Conservation (phyloP, 306 rosid species). For the Neltuma alba region DNA sequence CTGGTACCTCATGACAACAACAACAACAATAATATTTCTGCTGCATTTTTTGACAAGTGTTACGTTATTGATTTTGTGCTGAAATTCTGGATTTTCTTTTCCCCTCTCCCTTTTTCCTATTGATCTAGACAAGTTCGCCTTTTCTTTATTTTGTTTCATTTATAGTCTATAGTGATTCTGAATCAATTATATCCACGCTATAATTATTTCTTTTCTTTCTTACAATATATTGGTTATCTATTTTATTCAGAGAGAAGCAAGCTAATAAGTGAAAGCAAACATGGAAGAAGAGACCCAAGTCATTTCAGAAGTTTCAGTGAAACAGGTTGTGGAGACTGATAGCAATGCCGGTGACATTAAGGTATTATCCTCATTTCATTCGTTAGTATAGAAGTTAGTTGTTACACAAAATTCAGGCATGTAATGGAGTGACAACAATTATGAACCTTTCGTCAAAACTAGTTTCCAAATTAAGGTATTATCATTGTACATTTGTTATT, state of each 20-base stretch:
- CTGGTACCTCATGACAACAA: background rate
- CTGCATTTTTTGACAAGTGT: background rate
- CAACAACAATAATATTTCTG: background rate
- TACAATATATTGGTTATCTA: background rate
- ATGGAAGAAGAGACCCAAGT: slow-evolving; percentile 73
- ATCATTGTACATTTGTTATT: background rate
- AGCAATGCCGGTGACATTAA: slow-evolving; percentile 46
- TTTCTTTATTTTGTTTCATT: background rate
- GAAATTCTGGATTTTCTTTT: background rate
- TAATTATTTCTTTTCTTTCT: background rate
- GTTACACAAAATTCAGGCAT: background rate
- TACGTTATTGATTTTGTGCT: background rate
- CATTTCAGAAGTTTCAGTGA: slow-evolving; percentile 53
- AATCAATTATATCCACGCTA: background rate
- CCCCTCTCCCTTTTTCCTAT: no score
- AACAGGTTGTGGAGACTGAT: slow-evolving; percentile 53
- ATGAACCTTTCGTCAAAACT: background rate
- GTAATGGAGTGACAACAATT: background rate
- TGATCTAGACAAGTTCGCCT: background rate
- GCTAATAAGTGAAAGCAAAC: slow-evolving; percentile 26
- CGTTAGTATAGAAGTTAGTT: slow-evolving; percentile 7
- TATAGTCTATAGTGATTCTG: slow-evolving; percentile 2
- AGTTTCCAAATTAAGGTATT: slow-evolving; percentile 58
- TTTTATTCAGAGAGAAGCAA: slow-evolving; percentile 30
- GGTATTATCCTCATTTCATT: slow-evolving; percentile 47